Base-by-base conservation (phyloP, 2,329 filamentous ascomycete species). In the Xylariales sp. region DNA sequence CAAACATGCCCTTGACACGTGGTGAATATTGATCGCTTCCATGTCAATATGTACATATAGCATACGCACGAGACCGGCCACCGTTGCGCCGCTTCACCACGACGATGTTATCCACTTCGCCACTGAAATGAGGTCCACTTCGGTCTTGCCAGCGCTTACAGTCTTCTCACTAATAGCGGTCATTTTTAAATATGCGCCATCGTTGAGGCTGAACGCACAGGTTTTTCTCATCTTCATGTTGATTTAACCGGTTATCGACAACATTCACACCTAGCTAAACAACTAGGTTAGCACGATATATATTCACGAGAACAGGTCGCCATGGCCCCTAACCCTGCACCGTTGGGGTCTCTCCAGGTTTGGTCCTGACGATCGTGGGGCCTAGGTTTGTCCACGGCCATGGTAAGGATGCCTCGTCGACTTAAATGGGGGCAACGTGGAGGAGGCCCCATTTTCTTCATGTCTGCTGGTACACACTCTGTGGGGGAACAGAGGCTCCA, bases 391-490 rank as follows among this genome's bases (percentile, higher is more conserved):
- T 8, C 52, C 45, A 67, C 49, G 59, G 30, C 41, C 28, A 46
- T 34, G 48, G 43, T 60, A 58, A 58, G 62, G 36, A 41, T 28
- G 34, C 54, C 39, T 54, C 58, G 58, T 62, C 8, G 45, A 39
- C 36, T 46, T 67, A 60, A 56, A 69, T 70, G 69, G 69, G 69
- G 66, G 66, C 16, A 14, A 32, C 65, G 68, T 68, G 68, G 68
- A 65, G 69, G 58, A 58, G 48, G 53, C 30, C 56, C 66, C 60
- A 56, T 62, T 62, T 45, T 60, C 55, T 62, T 62, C 56, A 63
- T 18, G 54, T 54, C 58, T 60, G 53, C 39, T 65, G 58, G 62
- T 53, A 45, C 60, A 60, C 32, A 10, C 45, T 65, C 48, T 67
- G 69, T 67, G 67, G 69, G 61, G 64, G 63, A 62, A 68, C 28